These are phyloP conservation scores for Fraxinus greggii DNA, from an alignment of 305 asterid genomes.

Conservation along the genomic window DNA sequence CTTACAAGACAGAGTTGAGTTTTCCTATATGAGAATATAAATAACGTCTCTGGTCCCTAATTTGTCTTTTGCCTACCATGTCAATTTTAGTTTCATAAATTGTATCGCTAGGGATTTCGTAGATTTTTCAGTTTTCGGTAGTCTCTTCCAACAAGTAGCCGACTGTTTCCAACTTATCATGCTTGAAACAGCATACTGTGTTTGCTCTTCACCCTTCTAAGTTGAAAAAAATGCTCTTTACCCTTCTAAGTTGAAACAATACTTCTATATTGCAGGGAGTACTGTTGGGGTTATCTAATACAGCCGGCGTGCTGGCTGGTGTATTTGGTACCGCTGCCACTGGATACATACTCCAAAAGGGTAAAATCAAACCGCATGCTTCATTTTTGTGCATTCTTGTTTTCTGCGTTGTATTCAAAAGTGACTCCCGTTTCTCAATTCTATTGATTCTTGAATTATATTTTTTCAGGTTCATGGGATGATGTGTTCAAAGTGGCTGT, in stretches of 20 bases:
- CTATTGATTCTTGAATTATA: slow-evolving; percentile 20
- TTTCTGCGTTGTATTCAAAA: neutral
- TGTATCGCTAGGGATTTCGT: neutral
- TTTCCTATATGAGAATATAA: neutral
- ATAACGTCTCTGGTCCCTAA: neutral
- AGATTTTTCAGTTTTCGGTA: neutral
- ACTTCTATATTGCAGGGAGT: slow-evolving; percentile 62
- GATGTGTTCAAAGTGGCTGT: slow-evolving; percentile 90
- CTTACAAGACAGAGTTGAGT: neutral
- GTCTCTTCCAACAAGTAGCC: neutral
- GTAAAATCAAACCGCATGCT: slow-evolving; percentile 34
- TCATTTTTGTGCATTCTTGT: neutral
- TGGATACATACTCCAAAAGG: slow-evolving; percentile 94
- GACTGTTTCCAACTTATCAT: neutral
- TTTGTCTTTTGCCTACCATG: neutral
- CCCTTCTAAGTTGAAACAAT: neutral
- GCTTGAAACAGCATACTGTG: neutral
- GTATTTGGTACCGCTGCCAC: slow-evolving; percentile 98
- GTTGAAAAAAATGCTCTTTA: neutral
- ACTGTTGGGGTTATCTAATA: slow-evolving; percentile 77
- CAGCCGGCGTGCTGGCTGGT: slow-evolving; percentile 97
- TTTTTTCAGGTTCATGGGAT: slow-evolving; percentile 84
- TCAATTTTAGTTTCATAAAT: neutral
- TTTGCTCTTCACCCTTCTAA: neutral
- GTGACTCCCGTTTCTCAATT: neutral